Conservation (phyloP, 129 eudicot genomes). For the Arctium minus region DNA sequence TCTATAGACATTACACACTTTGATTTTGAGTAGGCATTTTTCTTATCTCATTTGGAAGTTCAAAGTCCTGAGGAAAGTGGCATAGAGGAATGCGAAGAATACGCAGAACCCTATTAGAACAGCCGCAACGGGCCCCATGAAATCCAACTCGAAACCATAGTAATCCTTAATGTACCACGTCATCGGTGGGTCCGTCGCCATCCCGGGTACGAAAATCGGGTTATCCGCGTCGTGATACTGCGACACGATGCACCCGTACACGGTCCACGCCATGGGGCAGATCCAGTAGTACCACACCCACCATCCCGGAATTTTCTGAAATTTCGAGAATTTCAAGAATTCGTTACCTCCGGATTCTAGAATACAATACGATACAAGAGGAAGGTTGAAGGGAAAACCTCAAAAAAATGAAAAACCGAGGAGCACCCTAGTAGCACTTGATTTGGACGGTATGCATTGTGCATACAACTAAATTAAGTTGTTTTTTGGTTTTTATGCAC, state of each 20-base stretch:
- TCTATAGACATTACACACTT: conserved; percentile 16
- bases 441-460: too few species aligned
- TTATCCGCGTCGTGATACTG: conserved; percentile 54
- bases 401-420: too few species aligned
- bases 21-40: neutral
- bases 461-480: too few species aligned
- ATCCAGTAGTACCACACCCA: conserved; percentile 84
- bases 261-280: conserved; percentile 87
- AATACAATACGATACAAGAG: neutral
- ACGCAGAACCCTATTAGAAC: conserved; percentile 61
- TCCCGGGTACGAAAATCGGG: conserved; percentile 41
- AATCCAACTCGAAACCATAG: conserved; percentile 59
- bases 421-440: too few species aligned
- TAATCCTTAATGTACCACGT: conserved; percentile 37
- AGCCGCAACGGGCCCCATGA: conserved; percentile 71
- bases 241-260: conserved; percentile 62
- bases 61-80: conserved; percentile 53
- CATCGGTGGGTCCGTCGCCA: conserved; percentile 28
- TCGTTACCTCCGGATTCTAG: neutral
- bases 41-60: conserved; percentile 72
- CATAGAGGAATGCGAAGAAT: conserved; percentile 62
- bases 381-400: neutral
- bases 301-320: conserved; percentile 80
- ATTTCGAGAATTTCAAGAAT: neutral
- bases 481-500: too few species aligned